Base-by-base conservation (phyloP, 306 rosid genomes). In the Trifolium dubium region DNA sequence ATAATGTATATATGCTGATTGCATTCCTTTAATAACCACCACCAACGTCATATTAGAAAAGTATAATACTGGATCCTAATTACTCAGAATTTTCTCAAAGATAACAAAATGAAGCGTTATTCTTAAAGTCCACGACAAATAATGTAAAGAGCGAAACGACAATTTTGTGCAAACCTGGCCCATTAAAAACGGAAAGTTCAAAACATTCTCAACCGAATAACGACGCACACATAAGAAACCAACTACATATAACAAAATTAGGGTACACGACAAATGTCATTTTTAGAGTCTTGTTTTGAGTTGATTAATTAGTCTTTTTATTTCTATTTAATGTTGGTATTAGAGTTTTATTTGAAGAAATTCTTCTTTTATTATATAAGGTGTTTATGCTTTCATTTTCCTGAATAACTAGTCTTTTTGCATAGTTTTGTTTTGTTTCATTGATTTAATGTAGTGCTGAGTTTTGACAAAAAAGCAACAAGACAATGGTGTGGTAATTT, bases 161-260 rank as follows among this genome's bases (percentile, higher is more conserved):
- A 72, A 82, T 9, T 51, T 14, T 0, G 11, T 43, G 28, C 71
- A 72, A 55, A 69, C 69, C 69, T 43, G 69, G 17, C 74, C 71
- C 32, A 73, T 8, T 4, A 60, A 82, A 69, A 76, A 61, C n/a
- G 60, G 15, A 35, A 83, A 78, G 64, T 46, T 68, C 19, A 8
- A 31, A 77, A 66, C 77, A 65, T 78, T 55, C 47, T 58, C 12
- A 30, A 55, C 64, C 77, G 31, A 67, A 23, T 47, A 35, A 77
- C 43, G 43, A 78, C 40, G 68, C 73, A 74, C 67, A 66, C 55
- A 18, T 1, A 13, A 6, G 32, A 78, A 81, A 80, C 77, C 77
- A 70, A 71, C 60, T 40, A 69, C 84, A 53, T 17, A 29, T 72
- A 76, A 78, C 74, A 70, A 3, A 31, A 17, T 64, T 69, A 67